Evolutionary conservation across 768 basidiomycete species (phyloP).

Genomic region (Phylloporus sp.): DNA sequence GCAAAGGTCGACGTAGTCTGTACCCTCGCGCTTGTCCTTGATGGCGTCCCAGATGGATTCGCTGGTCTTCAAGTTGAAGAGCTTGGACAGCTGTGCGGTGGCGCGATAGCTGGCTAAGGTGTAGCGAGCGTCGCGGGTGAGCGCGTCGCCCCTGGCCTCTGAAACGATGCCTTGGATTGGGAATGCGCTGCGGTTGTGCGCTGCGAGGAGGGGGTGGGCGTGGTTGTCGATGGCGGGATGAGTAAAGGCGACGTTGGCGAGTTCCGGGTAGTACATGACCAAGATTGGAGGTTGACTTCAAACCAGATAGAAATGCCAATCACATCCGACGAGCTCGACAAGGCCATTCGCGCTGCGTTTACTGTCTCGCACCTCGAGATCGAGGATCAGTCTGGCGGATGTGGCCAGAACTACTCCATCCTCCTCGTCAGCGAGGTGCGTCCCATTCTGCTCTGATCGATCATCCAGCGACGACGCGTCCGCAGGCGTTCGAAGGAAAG

Average conservation of each 20-base stretch:
- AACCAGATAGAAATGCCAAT: slow-evolving; percentile 49
- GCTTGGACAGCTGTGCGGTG: slow-evolving; percentile 45
- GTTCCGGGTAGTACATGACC: slow-evolving; percentile 9
- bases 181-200: slow-evolving; percentile 38
- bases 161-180: slow-evolving; percentile 63
- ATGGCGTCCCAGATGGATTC: slow-evolving; percentile 54
- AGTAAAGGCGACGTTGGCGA: slow-evolving; percentile 15
- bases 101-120: slow-evolving; percentile 61
- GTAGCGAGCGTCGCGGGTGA: slow-evolving; percentile 45
- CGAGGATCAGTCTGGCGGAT: slow-evolving; percentile 72
- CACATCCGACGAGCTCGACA: slow-evolving; percentile 49
- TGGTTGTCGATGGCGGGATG: slow-evolving; percentile 75
- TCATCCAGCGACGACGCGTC: neutral
- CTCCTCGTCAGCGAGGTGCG: slow-evolving; percentile 72
- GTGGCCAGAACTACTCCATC: slow-evolving; percentile 73
- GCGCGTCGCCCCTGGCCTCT: slow-evolving; percentile 53
- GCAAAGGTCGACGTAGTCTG: slow-evolving; percentile 58
- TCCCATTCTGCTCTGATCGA: slow-evolving; percentile 2
- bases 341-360: slow-evolving; percentile 57
- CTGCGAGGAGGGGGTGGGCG: slow-evolving; percentile 63
- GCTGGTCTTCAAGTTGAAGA: slow-evolving; percentile 39
- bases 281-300: slow-evolving; percentile 8
- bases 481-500: slow-evolving; percentile 72
- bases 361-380: slow-evolving; percentile 67
- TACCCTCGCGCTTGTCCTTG: slow-evolving; percentile 39